phyloP scores from a whole-genome alignment of 2,329 filamentous ascomycete species.

The Venturia oleaginea region DNA sequence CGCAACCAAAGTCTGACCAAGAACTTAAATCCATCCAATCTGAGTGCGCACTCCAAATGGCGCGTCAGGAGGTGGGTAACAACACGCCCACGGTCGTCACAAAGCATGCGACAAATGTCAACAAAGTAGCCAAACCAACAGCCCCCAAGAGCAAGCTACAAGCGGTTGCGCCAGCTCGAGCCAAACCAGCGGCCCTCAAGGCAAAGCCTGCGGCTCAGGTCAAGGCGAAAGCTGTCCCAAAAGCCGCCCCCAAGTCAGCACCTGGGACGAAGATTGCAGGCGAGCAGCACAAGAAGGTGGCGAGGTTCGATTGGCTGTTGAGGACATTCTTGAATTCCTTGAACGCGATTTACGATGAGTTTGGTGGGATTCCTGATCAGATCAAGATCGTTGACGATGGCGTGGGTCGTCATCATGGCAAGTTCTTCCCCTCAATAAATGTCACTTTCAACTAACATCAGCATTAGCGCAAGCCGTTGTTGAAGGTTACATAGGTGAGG shows the following conservation, averaged over 20 bases:
- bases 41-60: background rate
- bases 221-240: background rate
- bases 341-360: background rate
- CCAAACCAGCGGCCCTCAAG: background rate
- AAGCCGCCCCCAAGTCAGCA: background rate
- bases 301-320: background rate
- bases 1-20: background rate
- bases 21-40: background rate
- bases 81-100: background rate
- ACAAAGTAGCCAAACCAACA: background rate
- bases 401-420: background rate
- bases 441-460: background rate
- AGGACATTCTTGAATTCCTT: background rate
- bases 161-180: background rate
- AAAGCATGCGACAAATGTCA: background rate
- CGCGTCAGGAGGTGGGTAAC: background rate
- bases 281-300: background rate
- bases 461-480: background rate
- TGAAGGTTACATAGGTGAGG: background rate
- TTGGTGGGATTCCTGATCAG: slow-evolving; percentile 4
- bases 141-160: background rate
- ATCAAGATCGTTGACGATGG: background rate
- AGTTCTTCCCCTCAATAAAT: background rate
- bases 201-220: background rate
- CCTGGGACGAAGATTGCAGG: background rate